Conservation (phyloP, 2,329 filamentous ascomycete genomes). For the Camptophora hylomeconis region DNA sequence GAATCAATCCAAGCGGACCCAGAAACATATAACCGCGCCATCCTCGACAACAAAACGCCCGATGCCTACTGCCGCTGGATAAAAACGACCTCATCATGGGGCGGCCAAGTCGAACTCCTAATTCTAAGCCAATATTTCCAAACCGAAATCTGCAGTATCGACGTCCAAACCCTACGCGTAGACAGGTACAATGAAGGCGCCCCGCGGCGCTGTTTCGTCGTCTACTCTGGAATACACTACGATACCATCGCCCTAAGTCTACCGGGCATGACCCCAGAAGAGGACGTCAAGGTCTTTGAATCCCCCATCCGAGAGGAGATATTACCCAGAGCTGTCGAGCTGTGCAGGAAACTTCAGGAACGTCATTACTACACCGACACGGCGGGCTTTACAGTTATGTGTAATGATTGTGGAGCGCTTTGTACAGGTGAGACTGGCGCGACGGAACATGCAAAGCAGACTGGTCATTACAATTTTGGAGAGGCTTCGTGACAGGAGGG, state of each 20-base stretch:
- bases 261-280: constrained; percentile 51
- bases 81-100: constrained; percentile 69
- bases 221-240: constrained; percentile 90
- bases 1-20: constrained; percentile 63
- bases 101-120: constrained; percentile 77
- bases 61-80: constrained; percentile 73
- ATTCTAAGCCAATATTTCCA: constrained; percentile 76
- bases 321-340: constrained; percentile 46
- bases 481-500: constrained; percentile 26
- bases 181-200: constrained; percentile 69
- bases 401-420: constrained; percentile 44
- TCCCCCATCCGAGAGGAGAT: constrained; percentile 38
- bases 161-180: constrained; percentile 56
- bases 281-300: constrained; percentile 61
- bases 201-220: constrained; percentile 51
- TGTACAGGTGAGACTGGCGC: constrained; percentile 34
- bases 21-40: constrained; percentile 58
- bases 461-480: constrained; percentile 37
- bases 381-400: constrained; percentile 62
- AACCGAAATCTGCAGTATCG: constrained; percentile 72
- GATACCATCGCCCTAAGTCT: constrained; percentile 71
- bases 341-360: constrained; percentile 54
- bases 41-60: constrained; percentile 56
- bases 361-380: constrained; percentile 85
- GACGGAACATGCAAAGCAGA: constrained; percentile 32